Evolutionary conservation across 495 filamentous ascomycete species (phyloP).

Genomic region (Hypoxylon fuscum): DNA sequence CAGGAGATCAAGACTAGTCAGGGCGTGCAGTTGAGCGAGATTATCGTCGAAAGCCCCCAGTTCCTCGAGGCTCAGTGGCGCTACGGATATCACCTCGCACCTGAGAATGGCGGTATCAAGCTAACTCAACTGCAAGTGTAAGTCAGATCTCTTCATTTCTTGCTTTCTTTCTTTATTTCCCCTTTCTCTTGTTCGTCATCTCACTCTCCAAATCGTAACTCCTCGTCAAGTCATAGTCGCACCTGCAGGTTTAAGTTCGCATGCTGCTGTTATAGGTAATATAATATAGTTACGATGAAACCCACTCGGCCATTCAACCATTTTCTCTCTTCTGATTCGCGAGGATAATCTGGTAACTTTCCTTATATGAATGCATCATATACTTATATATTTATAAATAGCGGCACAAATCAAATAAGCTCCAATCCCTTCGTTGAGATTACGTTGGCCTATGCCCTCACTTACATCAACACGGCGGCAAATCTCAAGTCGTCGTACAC

Average conservation of each 20-base stretch:
- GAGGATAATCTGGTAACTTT: too few relatives aligned
- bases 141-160: constrained; percentile 45
- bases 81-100: constrained; percentile 75
- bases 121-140: constrained; percentile 83
- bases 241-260: too few relatives aligned
- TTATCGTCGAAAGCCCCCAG: constrained; percentile 89
- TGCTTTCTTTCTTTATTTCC: constrained; percentile 12
- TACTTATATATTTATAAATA: constrained; percentile 23
- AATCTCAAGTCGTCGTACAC: constrained; percentile 60
- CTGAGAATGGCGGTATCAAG: constrained; percentile 76
- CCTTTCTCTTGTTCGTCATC: constrained; percentile 3
- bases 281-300: too few relatives aligned
- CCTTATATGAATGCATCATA: constrained; percentile 1
- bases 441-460: constrained; percentile 84
- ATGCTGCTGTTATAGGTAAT: too few relatives aligned
- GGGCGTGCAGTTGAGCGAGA: constrained; percentile 69
- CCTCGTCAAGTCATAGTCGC: too few relatives aligned
- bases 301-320: too few relatives aligned
- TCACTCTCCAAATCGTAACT: background rate
- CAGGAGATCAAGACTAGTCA: constrained; percentile 66
- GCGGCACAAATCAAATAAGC: constrained; percentile 45
- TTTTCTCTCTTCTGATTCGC: too few relatives aligned
- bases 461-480: constrained; percentile 72
- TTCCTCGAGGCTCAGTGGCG: constrained; percentile 87
- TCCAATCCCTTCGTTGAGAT: constrained; percentile 90